Conservation (phyloP, 2,329 filamentous ascomycete genomes). For the Aspergillus eucalypticola region DNA sequence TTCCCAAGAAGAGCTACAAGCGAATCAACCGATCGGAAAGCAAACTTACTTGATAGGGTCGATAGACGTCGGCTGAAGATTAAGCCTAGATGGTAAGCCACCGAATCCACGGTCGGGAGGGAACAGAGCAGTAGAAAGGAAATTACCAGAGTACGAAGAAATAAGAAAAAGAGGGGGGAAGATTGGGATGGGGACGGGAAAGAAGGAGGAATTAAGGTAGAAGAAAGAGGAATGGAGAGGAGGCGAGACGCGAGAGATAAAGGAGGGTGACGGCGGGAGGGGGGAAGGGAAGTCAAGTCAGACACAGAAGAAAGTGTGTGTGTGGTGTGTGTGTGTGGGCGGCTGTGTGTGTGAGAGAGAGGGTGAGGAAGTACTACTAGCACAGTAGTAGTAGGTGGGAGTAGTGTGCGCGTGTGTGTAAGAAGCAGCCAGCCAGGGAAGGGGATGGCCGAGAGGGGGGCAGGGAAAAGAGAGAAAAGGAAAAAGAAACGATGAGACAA, state of each 20-base stretch:
- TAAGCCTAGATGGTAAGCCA: slow-evolving; percentile 26
- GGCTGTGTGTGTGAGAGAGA: background rate
- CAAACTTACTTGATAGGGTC: slow-evolving; percentile 48
- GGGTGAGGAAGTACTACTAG: background rate
- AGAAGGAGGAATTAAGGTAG: slow-evolving; percentile 3
- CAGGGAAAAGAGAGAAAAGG: slow-evolving; percentile 8
- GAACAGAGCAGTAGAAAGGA: slow-evolving; percentile 16
- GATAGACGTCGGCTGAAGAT: slow-evolving; percentile 48
- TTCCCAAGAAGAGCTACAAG: slow-evolving; percentile 3
- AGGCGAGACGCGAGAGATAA: slow-evolving; percentile 2
- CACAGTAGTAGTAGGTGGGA: background rate
- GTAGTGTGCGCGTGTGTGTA: background rate
- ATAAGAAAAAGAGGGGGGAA: slow-evolving; percentile 13
- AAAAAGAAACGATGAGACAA: slow-evolving; percentile 1
- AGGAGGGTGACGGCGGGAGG: slow-evolving; percentile 7
- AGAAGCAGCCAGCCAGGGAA: slow-evolving; percentile 5
- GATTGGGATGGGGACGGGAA: slow-evolving; percentile 6
- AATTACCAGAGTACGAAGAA: slow-evolving; percentile 8
- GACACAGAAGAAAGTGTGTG: background rate
- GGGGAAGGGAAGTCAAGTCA: background rate
- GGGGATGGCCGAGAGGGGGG: background rate
- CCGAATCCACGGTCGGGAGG: slow-evolving; percentile 13
- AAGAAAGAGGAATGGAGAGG: slow-evolving; percentile 11
- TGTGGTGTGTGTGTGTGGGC: background rate
- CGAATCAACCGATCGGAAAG: slow-evolving; percentile 12